phyloP scores from a whole-genome alignment of 495 filamentous ascomycete genomes.

The Xylaria scruposa region DNA sequence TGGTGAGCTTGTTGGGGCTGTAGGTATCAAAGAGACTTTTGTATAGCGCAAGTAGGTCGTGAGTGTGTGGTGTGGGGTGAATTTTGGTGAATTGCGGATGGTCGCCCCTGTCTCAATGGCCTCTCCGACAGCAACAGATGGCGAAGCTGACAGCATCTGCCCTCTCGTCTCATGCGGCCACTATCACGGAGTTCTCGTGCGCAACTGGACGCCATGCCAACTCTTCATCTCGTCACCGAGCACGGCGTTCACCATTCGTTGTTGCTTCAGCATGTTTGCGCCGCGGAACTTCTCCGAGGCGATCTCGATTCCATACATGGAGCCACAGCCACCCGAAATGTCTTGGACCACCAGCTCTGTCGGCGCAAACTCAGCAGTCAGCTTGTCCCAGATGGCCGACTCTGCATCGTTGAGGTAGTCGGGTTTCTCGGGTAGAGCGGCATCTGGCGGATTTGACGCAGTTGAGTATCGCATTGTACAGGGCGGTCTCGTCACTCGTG shows the following conservation, averaged over 20 bases:
- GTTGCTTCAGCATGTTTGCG: slow-evolving; percentile 71
- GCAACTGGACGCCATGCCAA: slow-evolving; percentile 79
- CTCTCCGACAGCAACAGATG: background rate
- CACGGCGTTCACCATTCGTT: slow-evolving; percentile 71
- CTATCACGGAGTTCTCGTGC: slow-evolving; percentile 56
- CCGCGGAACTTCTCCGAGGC: slow-evolving; percentile 69
- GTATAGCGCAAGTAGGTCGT: background rate
- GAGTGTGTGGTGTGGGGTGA: background rate
- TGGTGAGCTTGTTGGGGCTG: background rate
- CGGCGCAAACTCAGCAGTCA: slow-evolving; percentile 51
- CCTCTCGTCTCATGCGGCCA: background rate
- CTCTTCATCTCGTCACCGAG: slow-evolving; percentile 72
- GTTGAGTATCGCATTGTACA: slow-evolving; percentile 30
- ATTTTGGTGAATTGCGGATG: slow-evolving; percentile 1
- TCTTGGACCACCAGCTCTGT: slow-evolving; percentile 68
- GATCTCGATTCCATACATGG: slow-evolving; percentile 80
- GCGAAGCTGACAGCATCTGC: background rate
- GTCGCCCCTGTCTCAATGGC: background rate
- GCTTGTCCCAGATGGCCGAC: slow-evolving; percentile 53
- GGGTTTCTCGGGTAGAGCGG: slow-evolving; percentile 44
- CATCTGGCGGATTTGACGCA: slow-evolving; percentile 13
- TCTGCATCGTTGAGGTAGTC: slow-evolving; percentile 43
- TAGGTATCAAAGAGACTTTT: background rate
- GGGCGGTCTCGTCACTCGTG: slow-evolving; percentile 14
- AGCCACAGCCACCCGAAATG: slow-evolving; percentile 78